These are phyloP conservation scores for Pisolithus orientalis DNA, from an alignment of 768 basidiomycete genomes.

Conservation along the genomic window DNA sequence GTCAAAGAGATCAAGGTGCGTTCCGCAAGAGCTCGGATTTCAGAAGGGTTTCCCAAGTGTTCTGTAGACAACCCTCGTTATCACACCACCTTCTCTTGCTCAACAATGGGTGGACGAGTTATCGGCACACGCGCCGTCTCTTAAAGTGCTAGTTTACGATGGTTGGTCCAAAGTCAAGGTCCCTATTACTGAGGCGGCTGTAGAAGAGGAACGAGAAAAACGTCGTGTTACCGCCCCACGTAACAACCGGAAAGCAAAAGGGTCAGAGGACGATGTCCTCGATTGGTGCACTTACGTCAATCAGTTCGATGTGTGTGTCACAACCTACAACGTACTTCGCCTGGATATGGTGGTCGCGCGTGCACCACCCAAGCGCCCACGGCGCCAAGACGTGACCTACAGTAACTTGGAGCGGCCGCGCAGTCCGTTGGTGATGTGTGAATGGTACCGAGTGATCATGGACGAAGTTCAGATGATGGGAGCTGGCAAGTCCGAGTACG, in stretches of 20 bases:
- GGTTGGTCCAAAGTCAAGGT: slow-evolving; percentile 70
- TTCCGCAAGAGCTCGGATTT: not conserved
- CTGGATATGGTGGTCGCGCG: slow-evolving; percentile 72
- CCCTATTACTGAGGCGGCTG: slow-evolving; percentile 41
- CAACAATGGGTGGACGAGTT: slow-evolving; percentile 86
- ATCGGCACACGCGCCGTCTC: slow-evolving; percentile 59
- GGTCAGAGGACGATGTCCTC: slow-evolving; percentile 24
- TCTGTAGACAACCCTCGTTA: slow-evolving; percentile 76
- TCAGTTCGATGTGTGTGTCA: slow-evolving; percentile 73
- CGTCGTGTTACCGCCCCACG: slow-evolving; percentile 14
- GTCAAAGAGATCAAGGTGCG: slow-evolving; percentile 73
- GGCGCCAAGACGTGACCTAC: slow-evolving; percentile 65
- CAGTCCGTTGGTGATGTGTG: slow-evolving; percentile 76
- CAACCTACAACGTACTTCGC: slow-evolving; percentile 67
- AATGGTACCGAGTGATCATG: slow-evolving; percentile 91
- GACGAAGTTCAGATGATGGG: slow-evolving; percentile 93
- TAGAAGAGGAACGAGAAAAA: slow-evolving; percentile 31
- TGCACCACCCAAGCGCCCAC: slow-evolving; percentile 59
- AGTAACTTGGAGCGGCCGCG: slow-evolving; percentile 45
- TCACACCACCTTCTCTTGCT: slow-evolving; percentile 74
- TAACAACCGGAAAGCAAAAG: slow-evolving; percentile 7
- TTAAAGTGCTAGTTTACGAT: slow-evolving; percentile 76
- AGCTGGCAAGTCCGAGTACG: slow-evolving; percentile 73
- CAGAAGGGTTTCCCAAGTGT: not conserved
- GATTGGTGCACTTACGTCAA: slow-evolving; percentile 66